phyloP scores from a whole-genome alignment of 306 rosid species.

The Glycine latifolia region DNA sequence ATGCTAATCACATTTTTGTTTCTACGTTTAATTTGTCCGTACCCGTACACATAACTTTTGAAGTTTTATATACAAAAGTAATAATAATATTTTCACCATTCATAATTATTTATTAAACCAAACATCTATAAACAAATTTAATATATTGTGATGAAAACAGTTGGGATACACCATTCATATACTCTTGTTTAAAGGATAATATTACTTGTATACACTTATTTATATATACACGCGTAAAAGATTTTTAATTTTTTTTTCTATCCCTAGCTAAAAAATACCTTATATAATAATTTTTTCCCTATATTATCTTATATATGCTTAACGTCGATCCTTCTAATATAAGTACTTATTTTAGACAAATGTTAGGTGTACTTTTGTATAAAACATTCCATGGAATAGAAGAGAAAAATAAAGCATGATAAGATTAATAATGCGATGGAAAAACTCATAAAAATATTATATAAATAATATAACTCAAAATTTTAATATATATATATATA shows the following conservation, averaged over 20 bases:
- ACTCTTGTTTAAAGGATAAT: background rate
- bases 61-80: background rate
- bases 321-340: background rate
- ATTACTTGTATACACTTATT: background rate
- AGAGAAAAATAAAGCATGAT: no score
- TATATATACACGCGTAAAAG: no score
- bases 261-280: background rate
- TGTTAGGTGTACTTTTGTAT: no score
- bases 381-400: no score
- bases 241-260: background rate
- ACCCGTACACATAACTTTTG: background rate
- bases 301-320: background rate
- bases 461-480: no score
- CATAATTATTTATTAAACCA: background rate
- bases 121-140: background rate
- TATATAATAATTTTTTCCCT: background rate
- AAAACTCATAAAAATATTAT: no score
- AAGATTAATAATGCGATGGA: no score
- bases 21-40: conserved; percentile 29
- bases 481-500: no score
- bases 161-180: background rate
- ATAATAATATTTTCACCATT: conserved; percentile 19
- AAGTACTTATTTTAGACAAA: no score
- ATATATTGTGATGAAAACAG: conserved; percentile 3
- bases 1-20: conserved; percentile 25